Evolutionary conservation across 768 basidiomycete genomes (phyloP).

Genomic region (Suillus tomentosus): DNA sequence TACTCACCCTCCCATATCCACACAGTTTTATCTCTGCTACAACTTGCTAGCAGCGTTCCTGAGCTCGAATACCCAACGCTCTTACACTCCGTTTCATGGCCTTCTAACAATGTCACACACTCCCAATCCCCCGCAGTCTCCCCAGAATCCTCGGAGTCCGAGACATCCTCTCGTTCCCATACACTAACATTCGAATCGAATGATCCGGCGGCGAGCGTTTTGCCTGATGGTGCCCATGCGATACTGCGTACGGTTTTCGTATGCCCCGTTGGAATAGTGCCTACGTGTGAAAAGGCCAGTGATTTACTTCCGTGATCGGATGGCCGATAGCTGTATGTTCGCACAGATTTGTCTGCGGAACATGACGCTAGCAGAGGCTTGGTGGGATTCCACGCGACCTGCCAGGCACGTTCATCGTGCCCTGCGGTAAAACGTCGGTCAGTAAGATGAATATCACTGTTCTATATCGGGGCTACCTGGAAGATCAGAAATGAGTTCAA

Average conservation of each 20-base stretch:
- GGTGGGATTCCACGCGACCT: constrained; percentile 84
- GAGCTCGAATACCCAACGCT: constrained; percentile 79
- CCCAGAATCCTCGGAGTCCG: constrained; percentile 36
- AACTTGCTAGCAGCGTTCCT: constrained; percentile 85
- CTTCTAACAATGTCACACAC: constrained; percentile 83
- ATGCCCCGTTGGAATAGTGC: constrained; percentile 82
- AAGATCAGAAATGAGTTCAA: constrained; percentile 26
- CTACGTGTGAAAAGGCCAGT: constrained; percentile 50
- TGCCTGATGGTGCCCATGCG: constrained; percentile 89
- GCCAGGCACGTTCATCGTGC: constrained; percentile 87
- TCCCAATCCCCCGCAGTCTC: constrained; percentile 71
- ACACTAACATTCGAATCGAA: constrained; percentile 93
- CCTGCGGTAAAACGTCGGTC: constrained; percentile 37
- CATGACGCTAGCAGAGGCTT: constrained; percentile 87
- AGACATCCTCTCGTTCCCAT: constrained; percentile 72
- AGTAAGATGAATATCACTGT: no score
- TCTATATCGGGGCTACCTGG: constrained; percentile 20
- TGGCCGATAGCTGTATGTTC: constrained; percentile 71
- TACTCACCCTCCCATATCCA: constrained; percentile 96
- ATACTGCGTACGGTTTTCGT: constrained; percentile 83
- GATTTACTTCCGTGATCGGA: constrained; percentile 22
- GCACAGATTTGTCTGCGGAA: constrained; percentile 90
- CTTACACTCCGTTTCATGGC: constrained; percentile 98
- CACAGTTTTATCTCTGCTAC: constrained; percentile 94
- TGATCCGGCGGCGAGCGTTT: constrained; percentile 85